phyloP scores from a whole-genome alignment of 768 basidiomycete species.

The Lyophyllum shimeji region DNA sequence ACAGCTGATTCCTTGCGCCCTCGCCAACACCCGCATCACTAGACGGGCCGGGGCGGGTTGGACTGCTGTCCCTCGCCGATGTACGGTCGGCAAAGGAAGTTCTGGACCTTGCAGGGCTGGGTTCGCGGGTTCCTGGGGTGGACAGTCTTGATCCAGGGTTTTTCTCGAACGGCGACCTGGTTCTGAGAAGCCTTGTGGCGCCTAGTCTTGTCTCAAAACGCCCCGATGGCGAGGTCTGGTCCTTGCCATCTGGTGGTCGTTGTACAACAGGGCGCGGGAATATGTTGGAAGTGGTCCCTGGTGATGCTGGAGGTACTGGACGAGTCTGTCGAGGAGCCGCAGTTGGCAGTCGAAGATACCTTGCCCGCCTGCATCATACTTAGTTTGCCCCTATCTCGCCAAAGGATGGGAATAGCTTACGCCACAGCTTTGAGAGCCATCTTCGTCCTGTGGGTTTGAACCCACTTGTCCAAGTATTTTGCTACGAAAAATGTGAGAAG shows the following conservation, averaged over 20 bases:
- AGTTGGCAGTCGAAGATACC: conserved; percentile 75
- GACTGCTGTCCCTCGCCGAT: conserved; percentile 16
- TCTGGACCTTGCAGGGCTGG: conserved; percentile 22
- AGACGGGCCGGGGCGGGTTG: conserved; percentile 20
- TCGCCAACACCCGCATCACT: conserved; percentile 34
- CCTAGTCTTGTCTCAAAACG: conserved; percentile 14
- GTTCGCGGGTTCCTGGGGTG: conserved; percentile 25
- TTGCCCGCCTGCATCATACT: conserved; percentile 58
- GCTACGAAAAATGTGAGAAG: conserved; percentile 34
- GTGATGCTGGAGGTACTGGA: conserved; percentile 1
- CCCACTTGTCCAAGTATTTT: conserved; percentile 62
- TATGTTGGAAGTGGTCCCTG: background rate
- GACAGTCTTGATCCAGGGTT: conserved; percentile 35
- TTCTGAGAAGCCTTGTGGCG: conserved; percentile 18
- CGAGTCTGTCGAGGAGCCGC: conserved; percentile 38
- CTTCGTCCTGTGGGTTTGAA: conserved; percentile 65
- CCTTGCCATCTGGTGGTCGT: conserved; percentile 13
- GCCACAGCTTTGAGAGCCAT: conserved; percentile 78
- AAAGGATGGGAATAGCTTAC: conserved; percentile 46
- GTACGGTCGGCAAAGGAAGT: conserved; percentile 2
- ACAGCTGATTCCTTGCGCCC: conserved; percentile 43
- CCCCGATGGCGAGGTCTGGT: conserved; percentile 9
- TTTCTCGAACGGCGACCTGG: conserved; percentile 35
- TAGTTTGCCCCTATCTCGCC: background rate
- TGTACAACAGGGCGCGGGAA: conserved; percentile 4